phyloP scores from a whole-genome alignment of 2,329 filamentous ascomycete species.

The Boeremia lycopersici region DNA sequence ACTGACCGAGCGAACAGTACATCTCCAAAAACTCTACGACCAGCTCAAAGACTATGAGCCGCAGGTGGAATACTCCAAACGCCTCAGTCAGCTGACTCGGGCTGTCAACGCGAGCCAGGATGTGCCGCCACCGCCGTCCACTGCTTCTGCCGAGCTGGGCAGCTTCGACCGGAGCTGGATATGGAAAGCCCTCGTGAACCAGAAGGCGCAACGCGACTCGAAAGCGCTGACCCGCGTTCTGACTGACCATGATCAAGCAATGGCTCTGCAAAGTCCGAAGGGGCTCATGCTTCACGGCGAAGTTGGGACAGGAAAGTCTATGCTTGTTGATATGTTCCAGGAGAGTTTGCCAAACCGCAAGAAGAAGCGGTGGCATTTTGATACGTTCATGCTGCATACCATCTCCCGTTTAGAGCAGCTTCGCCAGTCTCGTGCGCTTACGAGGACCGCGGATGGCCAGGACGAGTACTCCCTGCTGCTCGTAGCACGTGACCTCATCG shows the following conservation, averaged over 20 bases:
- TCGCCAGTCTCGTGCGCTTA: slow-evolving; percentile 50
- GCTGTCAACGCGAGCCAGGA: slow-evolving; percentile 43
- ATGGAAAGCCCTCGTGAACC: slow-evolving; percentile 61
- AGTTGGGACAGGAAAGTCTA: slow-evolving; percentile 82
- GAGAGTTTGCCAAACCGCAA: slow-evolving; percentile 74
- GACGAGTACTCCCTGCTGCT: slow-evolving; percentile 73
- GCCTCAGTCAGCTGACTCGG: slow-evolving; percentile 65
- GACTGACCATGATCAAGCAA: slow-evolving; percentile 72
- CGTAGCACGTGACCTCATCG: slow-evolving; percentile 76
- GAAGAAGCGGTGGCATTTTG: slow-evolving; percentile 82
- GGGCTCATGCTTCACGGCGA: slow-evolving; percentile 81
- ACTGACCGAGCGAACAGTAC: slow-evolving; percentile 56
- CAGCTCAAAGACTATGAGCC: slow-evolving; percentile 80
- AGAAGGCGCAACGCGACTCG: slow-evolving; percentile 59
- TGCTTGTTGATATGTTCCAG: slow-evolving; percentile 83
- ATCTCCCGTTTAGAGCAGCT: slow-evolving; percentile 74
- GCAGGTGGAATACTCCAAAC: slow-evolving; percentile 69
- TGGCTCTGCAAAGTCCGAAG: slow-evolving; percentile 72
- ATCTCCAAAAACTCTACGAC: slow-evolving; percentile 77
- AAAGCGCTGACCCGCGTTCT: slow-evolving; percentile 72
- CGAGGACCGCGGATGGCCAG: slow-evolving; percentile 26
- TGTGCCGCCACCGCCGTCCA: slow-evolving; percentile 42
- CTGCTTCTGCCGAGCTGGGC: slow-evolving; percentile 18
- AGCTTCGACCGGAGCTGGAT: slow-evolving; percentile 51
- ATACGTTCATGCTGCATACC: slow-evolving; percentile 82